These are phyloP conservation scores for Pseudonitzschia delicatissima DNA, from an alignment of 108 stramenopile genomes.

Conservation along the genomic window DNA sequence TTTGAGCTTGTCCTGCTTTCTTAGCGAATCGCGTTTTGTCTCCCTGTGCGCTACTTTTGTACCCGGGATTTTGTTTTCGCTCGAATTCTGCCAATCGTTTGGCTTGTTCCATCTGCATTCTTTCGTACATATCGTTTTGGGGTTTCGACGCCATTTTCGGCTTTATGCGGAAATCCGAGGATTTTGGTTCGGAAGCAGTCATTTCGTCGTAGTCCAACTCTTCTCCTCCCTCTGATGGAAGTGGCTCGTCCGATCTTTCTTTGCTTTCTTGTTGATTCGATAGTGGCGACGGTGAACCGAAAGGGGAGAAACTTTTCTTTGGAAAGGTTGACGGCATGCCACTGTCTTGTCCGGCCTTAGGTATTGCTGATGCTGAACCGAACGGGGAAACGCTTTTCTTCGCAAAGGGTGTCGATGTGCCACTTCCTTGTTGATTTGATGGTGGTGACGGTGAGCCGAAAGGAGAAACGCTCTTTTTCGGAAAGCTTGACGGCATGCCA, in stretches of 20 bases:
- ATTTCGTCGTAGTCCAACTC: neutral
- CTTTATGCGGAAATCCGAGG: neutral
- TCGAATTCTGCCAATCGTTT: conserved; percentile 6
- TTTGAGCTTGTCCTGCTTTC: neutral
- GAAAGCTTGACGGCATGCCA: too few relatives aligned
- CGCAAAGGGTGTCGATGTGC: neutral
- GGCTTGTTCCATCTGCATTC: conserved; percentile 12
- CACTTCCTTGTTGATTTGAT: neutral
- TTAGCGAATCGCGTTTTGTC: neutral
- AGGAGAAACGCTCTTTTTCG: too few relatives aligned
- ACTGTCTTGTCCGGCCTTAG: neutral
- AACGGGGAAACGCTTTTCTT: neutral
- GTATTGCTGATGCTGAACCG: neutral
- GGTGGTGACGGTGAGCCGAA: too few relatives aligned
- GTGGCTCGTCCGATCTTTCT: too few relatives aligned
- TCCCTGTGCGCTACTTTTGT: neutral
- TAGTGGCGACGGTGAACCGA: neutral
- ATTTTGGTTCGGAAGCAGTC: neutral
- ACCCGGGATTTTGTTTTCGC: neutral
- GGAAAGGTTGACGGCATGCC: neutral
- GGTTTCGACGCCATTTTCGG: conserved; percentile 8
- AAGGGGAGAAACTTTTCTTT: neutral
- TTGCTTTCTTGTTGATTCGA: neutral
- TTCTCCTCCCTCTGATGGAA: neutral
- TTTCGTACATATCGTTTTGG: conserved; percentile 16